phyloP scores from a whole-genome alignment of 768 basidiomycete genomes.

The Sporobolomyces phaffii region DNA sequence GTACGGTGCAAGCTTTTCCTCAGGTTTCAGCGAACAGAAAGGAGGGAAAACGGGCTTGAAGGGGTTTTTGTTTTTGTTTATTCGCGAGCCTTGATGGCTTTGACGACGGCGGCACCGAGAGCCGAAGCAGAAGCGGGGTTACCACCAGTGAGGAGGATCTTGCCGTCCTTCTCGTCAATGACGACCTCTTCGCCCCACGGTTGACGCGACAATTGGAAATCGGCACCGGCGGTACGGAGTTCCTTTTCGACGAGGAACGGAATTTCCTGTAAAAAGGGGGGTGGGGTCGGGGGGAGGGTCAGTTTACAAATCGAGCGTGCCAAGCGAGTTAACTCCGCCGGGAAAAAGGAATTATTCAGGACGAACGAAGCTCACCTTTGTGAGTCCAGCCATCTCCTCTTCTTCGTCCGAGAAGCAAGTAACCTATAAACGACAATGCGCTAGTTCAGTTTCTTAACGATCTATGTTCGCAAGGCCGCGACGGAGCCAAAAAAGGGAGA shows the following conservation, averaged over 20 bases:
- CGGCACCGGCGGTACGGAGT: slow-evolving; percentile 61
- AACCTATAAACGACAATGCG: slow-evolving; percentile 48
- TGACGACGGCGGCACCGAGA: slow-evolving; percentile 57
- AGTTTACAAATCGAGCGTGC: no score
- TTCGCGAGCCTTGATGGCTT: slow-evolving; percentile 48
- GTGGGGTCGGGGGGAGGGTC: background rate
- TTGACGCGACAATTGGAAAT: slow-evolving; percentile 57
- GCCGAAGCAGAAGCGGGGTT: slow-evolving; percentile 63
- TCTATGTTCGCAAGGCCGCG: no score
- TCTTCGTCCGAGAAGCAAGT: slow-evolving; percentile 71
- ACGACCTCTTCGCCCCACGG: slow-evolving; percentile 60
- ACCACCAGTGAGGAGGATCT: slow-evolving; percentile 64
- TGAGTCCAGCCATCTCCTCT: slow-evolving; percentile 52
- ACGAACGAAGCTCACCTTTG: slow-evolving; percentile 46
- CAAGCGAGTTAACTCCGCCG: no score
- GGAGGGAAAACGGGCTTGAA: no score
- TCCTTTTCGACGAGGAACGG: slow-evolving; percentile 69
- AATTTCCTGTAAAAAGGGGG: slow-evolving; percentile 48
- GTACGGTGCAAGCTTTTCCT: no score
- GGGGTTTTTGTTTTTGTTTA: background rate
- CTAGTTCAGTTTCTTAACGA: no score
- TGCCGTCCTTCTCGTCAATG: slow-evolving; percentile 49
- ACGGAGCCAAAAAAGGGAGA: no score
- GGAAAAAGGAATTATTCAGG: background rate
- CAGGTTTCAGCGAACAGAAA: no score